Base-by-base conservation (phyloP, 1,139 yeast species). In the Debaryomyces fabryi region DNA sequence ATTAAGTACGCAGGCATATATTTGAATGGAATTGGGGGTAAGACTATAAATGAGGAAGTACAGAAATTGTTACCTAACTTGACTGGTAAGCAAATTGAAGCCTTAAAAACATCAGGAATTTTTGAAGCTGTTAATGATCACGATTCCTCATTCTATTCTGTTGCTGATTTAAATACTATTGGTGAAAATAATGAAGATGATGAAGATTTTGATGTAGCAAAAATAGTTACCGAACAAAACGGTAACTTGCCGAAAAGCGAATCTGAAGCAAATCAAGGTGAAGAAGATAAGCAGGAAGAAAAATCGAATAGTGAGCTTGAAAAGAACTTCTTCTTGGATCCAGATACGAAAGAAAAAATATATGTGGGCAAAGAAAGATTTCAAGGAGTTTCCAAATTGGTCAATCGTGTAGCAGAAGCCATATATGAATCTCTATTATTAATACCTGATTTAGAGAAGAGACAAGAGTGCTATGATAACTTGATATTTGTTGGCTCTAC, bases 391-490 rank as follows among this genome's bases (percentile, higher is more conserved):
- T 81, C 78, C 44, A 72, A 68, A 30, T 74, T 93, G 46, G 75
- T 92, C 38, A 73, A 71, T 5, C 60, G 65, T 23, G 74, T 92
- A 20, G 77, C 87, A 2, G 70, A 69, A 32, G 79, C 79, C 6
- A 79, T 88, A 3, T 83, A 82, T 49, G 69, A 72, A 29, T 72
- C 83, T 0, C 69, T 90, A 50, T 60, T 67, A 15, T 73, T 74
- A 48, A 74, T 90, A 30, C 85, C 85, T 29, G 95, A 88, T 57
- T 69, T 85, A 34, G 80, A 78, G 54, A 85, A 85, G 62, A 80
- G 95, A 54, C 96, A 88, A 66, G 93, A 87, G 49, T 82, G 93
- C 58, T 93, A 90, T 82, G 96, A 91, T 58, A 90, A 89, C 65
- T 71, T 93, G 49, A 80, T 92, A 18, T 68, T 92, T 46, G 79